phyloP scores from a whole-genome alignment of 2,329 filamentous ascomycete species.

The Aspergillus transmontanensis region DNA sequence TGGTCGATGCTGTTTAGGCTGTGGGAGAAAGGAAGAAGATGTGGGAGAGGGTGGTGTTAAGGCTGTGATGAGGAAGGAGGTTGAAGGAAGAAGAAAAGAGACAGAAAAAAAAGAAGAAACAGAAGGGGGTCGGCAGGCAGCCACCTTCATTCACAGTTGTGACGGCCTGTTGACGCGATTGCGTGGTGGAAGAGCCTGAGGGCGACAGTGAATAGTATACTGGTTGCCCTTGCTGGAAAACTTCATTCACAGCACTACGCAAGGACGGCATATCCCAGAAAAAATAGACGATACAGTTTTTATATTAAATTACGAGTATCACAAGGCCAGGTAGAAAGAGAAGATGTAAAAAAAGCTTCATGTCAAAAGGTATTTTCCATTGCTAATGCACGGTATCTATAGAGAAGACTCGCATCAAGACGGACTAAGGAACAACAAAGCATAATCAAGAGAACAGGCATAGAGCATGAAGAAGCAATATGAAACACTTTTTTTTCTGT shows the following conservation, averaged over 20 bases:
- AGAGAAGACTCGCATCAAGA: background rate
- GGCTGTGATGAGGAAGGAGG: background rate
- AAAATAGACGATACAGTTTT: background rate
- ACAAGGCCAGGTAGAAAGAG: background rate
- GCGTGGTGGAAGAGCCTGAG: background rate
- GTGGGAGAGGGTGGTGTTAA: background rate
- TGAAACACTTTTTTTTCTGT: conserved; percentile 6
- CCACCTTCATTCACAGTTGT: background rate
- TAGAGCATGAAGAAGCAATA: background rate
- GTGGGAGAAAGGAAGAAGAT: background rate
- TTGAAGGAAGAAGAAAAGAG: background rate
- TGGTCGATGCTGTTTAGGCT: background rate
- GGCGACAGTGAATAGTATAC: background rate
- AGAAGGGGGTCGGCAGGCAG: background rate
- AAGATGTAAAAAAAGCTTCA: too few relatives aligned
- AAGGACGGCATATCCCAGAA: background rate
- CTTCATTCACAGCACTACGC: background rate
- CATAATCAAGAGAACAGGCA: background rate
- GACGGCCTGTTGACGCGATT: background rate
- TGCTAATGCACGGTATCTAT: conserved; percentile 9
- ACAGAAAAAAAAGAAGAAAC: background rate
- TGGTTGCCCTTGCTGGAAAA: background rate
- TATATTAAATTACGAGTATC: background rate
- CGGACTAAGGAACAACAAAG: background rate
- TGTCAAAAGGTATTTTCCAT: background rate